Base-by-base conservation (phyloP, 805 yeast species). In the Candida parachauliodes region DNA sequence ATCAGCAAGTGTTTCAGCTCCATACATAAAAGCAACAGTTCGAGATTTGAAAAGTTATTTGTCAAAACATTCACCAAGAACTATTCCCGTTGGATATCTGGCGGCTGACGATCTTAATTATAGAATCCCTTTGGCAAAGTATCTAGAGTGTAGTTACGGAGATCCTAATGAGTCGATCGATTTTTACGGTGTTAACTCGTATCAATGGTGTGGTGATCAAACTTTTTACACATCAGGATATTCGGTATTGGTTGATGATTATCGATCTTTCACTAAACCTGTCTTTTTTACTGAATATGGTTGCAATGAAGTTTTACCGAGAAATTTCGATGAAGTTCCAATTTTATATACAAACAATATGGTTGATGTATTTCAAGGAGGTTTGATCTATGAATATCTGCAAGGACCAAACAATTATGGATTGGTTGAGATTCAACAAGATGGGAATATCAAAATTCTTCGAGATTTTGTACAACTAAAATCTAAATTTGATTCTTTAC, bases 101-200 rank as follows among this genome's bases (percentile, higher is more conserved):
- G 97, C 98, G 0, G 98, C 97, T 1, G 98, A 91, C 61, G 97
- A 89, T 52, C 70, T 89, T 42, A 61, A 70, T 36, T 89, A 76
- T 59, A 70, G 98, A 50, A 74, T 76, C 7, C 74, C 96, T 0
- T 69, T 89, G 33, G 83, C 96, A 0, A 73, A 78, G 40, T 91
- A 85, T 55, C 70, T 91, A 39, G 91, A 83, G 50, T 89, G 97
- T 51, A 74, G 79, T 17, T 79, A 76, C 15, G 70, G 69, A 2
- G 59, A 62, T 11, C 61, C 72, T 0, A 46, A 54, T 2, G 83
- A 79, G 35, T 60, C 80, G 2, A 80, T 83, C 12, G 98, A 91
- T 54, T 83, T 83, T 49, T 83, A 83, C 54, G 93, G 91, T 3
- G 85, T 83, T 40, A 83, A 83, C 54, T 78, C 88, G 2, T 83